These are phyloP conservation scores for Xylaria arbuscula DNA, from an alignment of 2,329 filamentous ascomycete genomes.

Conservation along the genomic window DNA sequence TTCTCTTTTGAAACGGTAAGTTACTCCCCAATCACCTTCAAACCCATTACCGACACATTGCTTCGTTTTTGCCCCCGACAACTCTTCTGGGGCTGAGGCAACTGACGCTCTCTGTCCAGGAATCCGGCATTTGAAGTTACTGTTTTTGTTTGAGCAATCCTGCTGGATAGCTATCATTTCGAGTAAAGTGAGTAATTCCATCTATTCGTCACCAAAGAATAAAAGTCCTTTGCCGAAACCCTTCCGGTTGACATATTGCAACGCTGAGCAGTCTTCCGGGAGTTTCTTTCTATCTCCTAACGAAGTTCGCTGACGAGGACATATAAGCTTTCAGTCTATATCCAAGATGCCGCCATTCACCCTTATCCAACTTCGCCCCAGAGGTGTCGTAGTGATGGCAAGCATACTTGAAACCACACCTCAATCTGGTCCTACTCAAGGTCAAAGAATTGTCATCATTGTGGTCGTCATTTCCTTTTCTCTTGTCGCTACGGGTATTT, in stretches of 20 bases:
- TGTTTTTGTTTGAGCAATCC: not conserved
- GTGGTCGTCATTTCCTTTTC: not conserved
- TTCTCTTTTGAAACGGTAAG: not conserved
- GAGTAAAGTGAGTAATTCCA: conserved; percentile 6
- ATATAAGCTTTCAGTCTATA: not conserved
- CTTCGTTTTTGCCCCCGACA: not conserved
- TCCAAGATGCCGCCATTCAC: conserved; percentile 3
- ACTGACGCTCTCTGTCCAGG: not conserved
- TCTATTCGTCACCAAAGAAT: not conserved
- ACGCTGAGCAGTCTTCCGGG: not conserved
- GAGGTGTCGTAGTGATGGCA: not conserved
- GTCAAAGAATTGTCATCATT: not conserved
- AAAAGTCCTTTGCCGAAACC: not conserved
- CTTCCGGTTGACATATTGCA: not conserved
- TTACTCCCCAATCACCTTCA: not conserved
- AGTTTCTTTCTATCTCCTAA: not conserved
- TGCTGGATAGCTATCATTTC: not conserved
- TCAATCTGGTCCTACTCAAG: not conserved
- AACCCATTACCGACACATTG: not conserved
- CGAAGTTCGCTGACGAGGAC: not conserved
- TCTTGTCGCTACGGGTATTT: not conserved
- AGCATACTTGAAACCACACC: not conserved
- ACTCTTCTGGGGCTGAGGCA: not conserved
- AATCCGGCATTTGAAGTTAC: not conserved
- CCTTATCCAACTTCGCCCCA: not conserved